Base-by-base conservation (phyloP, 108 stramenopile species). In the Craspedostauros australis region DNA sequence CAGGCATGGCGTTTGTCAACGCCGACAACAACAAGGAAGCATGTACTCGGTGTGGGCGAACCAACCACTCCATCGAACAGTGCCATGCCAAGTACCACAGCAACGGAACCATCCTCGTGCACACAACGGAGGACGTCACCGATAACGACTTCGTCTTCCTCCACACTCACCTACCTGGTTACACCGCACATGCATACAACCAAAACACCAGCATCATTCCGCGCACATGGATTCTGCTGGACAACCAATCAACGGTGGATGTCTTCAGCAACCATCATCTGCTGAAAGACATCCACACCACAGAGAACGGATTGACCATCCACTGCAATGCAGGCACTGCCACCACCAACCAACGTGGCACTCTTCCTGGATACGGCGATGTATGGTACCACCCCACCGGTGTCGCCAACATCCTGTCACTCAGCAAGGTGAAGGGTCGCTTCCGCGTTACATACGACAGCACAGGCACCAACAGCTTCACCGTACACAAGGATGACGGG, bases 161-260 rank as follows among this genome's bases (percentile, higher is more conserved):
- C n/a, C n/a, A n/a, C n/a, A n/a, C n/a, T n/a, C n/a, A n/a, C n/a
- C n/a, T n/a, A n/a, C n/a, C n/a, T n/a, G n/a, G n/a, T n/a, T n/a
- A n/a, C n/a, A n/a, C n/a, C n/a, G n/a, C n/a, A n/a, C n/a, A n/a
- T n/a, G n/a, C n/a, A n/a, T n/a, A n/a, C n/a, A n/a, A n/a, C n/a
- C n/a, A n/a, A n/a, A n/a, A n/a, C n/a, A n/a, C n/a, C n/a, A n/a
- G n/a, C n/a, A n/a, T n/a, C n/a, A n/a, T n/a, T n/a, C n/a, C n/a
- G n/a, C n/a, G n/a, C n/a, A n/a, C n/a, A n/a, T 64, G 62, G 62
- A 51, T 73, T 12, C 60, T 73, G 6, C 29, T 67, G 16, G 72
- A 72, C 66, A 71, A 51, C 22, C 62, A 68, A 30, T 54, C 58
- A n/a, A 76, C 74, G 0, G 34, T 55, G 14, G 29, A 65, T 37